Evolutionary conservation across 2,329 filamentous ascomycete genomes (phyloP), one percentile per base, ranked within the genome.

Genomic region (Chaetomium olivaceum): DNA sequence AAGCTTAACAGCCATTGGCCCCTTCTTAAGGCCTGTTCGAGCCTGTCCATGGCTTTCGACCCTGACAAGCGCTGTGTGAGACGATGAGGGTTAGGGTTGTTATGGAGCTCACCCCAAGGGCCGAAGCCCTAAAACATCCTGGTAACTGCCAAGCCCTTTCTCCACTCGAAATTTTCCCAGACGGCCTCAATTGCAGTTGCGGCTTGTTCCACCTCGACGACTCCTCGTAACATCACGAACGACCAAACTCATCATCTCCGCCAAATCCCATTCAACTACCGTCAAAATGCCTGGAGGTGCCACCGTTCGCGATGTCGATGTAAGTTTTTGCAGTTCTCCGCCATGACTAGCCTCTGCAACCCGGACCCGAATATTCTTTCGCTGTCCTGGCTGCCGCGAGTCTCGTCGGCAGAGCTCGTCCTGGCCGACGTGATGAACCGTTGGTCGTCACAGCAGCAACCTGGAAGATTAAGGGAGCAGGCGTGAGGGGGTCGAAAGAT

Each of bases 261-360:
- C 61, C 69, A 70, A 69, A 70, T 31, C 60, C 69, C 67, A 65
- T 63, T 62, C 65, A 68, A 62, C 65, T 64, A 66, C 68, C 73
- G 72, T 83, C 83, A 92, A 85, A 80, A 93, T 93, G 91, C 82
- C 84, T 79, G 87, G 89, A 82, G 91, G 90, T 82, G 86, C 92
- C 80, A 87, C 84, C 76, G 91, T 94, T 83, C 90, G 91, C 83
- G 91, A 93, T 84, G 91, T 93, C 80, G 89, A 91, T 87, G 89
- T 91, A 88, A 82, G 87, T 87, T 75, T 73, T 74, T 67, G 72
- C 71, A 73, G 64, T 66, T 68, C 68, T 72, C 67, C 71, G 69
- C 69, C 71, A 64, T 76, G 68, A 76, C 62, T 29, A 70, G 67
- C 70, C 67, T 70, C 70, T 75, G 69, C 72, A 67, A 71, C 72